Evolutionary conservation across 805 yeast genomes (phyloP).

Genomic region (Nakazawaea holstii): DNA sequence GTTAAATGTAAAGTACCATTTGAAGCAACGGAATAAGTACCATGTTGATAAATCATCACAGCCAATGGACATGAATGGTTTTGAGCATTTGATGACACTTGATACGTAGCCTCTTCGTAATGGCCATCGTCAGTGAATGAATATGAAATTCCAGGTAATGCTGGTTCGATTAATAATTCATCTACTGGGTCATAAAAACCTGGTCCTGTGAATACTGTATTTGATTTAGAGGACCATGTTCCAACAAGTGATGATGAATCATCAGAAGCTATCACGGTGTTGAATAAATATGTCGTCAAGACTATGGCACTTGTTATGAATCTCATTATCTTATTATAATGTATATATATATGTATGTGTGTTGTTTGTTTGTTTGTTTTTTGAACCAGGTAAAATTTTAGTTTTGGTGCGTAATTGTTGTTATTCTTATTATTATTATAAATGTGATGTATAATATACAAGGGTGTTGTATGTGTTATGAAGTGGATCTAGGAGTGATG

Average conservation of each 20-base stretch:
- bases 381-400: no score
- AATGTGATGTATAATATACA: no score
- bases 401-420: no score
- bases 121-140: slow-evolving; percentile 91
- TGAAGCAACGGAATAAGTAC: slow-evolving; percentile 55
- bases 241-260: slow-evolving; percentile 40
- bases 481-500: no score
- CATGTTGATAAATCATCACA: slow-evolving; percentile 83
- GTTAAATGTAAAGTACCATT: slow-evolving; percentile 67
- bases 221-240: slow-evolving; percentile 94
- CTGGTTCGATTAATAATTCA: slow-evolving; percentile 91
- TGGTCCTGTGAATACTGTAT: slow-evolving; percentile 95
- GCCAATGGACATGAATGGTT: slow-evolving; percentile 84
- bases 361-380: no score
- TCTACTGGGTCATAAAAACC: slow-evolving; percentile 95
- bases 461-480: no score
- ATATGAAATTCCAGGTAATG: slow-evolving; percentile 88
- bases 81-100: slow-evolving; percentile 62
- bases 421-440: no score
- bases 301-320: no score
- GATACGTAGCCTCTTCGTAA: slow-evolving; percentile 86
- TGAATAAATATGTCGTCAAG: no score
- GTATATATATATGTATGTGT: no score
- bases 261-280: no score
- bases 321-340: no score